phyloP scores from a whole-genome alignment of 1,284 basidiomycete genomes.

The Heterobasidion irregulare region DNA sequence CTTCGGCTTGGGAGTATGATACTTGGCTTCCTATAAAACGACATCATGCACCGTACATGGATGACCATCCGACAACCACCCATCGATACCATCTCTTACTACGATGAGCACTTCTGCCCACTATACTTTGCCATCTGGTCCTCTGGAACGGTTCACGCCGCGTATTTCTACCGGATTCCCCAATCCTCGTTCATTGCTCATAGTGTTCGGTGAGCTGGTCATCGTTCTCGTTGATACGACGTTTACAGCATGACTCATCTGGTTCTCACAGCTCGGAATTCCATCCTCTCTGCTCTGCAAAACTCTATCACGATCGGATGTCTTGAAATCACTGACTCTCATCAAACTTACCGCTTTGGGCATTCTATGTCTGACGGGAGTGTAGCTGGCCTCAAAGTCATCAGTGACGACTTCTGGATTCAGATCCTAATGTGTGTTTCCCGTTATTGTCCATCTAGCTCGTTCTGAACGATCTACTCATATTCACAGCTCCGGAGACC shows the following conservation, averaged over 20 bases:
- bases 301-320: constrained; percentile 50
- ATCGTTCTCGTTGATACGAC: background rate
- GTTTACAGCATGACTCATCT: background rate
- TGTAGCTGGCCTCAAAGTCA: constrained; percentile 56
- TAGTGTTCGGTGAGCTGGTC: constrained; percentile 13
- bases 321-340: constrained; percentile 55
- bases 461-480: background rate
- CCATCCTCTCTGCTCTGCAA: constrained; percentile 51
- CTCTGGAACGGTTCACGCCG: background rate
- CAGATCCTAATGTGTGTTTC: constrained; percentile 55
- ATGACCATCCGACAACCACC: too few species aligned
- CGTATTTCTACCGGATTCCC: background rate
- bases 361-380: constrained; percentile 40
- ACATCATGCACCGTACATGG: too few species aligned
- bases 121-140: background rate
- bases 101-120: background rate
- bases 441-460: constrained; percentile 10
- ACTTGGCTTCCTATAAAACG: too few species aligned
- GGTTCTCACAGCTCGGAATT: constrained; percentile 42
- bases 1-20: too few species aligned
- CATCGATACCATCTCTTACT: background rate
- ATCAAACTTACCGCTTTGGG: constrained; percentile 52
- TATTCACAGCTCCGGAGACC: constrained; percentile 48
- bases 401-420: constrained; percentile 74
- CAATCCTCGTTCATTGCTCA: constrained; percentile 11